phyloP scores from a whole-genome alignment of 2,329 filamentous ascomycete species.

The Talaromyces piceae region DNA sequence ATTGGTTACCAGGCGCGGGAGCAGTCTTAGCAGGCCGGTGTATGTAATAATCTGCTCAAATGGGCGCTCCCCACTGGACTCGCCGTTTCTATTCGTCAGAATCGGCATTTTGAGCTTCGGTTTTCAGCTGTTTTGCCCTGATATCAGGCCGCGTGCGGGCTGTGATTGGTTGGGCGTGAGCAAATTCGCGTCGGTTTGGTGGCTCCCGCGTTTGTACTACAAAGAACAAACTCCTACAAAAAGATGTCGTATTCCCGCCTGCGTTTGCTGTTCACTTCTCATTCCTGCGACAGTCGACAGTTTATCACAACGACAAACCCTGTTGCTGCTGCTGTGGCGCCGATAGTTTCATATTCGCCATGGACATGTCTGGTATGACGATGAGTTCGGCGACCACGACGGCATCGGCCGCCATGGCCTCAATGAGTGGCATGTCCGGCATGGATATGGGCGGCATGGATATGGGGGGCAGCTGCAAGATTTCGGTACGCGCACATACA shows the following conservation, averaged over 20 bases:
- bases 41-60: constrained; percentile 11
- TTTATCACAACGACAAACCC: neutral
- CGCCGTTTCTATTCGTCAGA: neutral
- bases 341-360: neutral
- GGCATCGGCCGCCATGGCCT: constrained; percentile 9
- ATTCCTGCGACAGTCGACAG: neutral
- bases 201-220: neutral
- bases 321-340: too few relatives aligned
- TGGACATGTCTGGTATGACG: constrained; percentile 4
- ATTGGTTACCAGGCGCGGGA: neutral
- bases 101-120: neutral
- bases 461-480: constrained; percentile 24
- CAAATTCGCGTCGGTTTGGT: neutral
- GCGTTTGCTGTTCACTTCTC: neutral
- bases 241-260: neutral
- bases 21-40: too few relatives aligned
- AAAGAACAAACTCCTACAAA: too few relatives aligned
- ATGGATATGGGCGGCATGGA: constrained; percentile 15
- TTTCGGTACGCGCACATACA: constrained; percentile 19
- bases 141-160: neutral
- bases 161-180: neutral
- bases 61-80: constrained; percentile 3
- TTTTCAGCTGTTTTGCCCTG: neutral
- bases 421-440: constrained; percentile 9
- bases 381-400: neutral